Evolutionary conservation across 2,329 filamentous ascomycete genomes (phyloP).

Genomic region (Seiridium unicorne): DNA sequence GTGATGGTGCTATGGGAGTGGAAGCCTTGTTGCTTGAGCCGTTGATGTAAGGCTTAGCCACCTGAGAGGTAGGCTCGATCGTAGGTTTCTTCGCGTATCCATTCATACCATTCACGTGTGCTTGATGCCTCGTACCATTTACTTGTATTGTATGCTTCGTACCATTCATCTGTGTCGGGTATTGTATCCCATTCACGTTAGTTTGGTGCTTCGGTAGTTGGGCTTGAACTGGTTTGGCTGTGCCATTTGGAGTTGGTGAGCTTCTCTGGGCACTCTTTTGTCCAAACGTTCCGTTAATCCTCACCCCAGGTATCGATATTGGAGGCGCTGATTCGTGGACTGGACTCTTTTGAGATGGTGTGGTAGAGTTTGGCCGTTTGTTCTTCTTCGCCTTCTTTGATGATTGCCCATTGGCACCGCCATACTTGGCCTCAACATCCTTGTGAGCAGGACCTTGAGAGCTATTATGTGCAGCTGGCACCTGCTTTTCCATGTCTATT

Average conservation of each 20-base stretch:
- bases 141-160: no score
- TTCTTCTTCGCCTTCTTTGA: constrained; percentile 6
- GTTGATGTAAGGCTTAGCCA: neutral
- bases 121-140: neutral
- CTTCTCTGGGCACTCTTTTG: neutral
- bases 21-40: neutral
- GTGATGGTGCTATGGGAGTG: neutral
- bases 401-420: neutral
- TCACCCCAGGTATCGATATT: neutral
- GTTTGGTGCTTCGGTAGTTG: neutral
- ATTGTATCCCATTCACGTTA: no score
- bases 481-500: neutral
- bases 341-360: neutral
- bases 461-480: neutral
- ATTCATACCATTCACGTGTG: neutral
- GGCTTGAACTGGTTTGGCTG: neutral
- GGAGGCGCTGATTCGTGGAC: neutral
- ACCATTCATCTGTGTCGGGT: no score
- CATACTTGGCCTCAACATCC: neutral
- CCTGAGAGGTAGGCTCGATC: neutral
- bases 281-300: neutral
- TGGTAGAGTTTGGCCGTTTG: neutral
- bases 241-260: neutral
- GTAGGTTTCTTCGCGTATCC: neutral
- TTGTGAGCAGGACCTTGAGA: neutral